Evolutionary conservation across 225 moss, liverwort and hornwort genomes (phyloP), one percentile per base, ranked within the genome.

Genomic region (Asterella californica): DNA sequence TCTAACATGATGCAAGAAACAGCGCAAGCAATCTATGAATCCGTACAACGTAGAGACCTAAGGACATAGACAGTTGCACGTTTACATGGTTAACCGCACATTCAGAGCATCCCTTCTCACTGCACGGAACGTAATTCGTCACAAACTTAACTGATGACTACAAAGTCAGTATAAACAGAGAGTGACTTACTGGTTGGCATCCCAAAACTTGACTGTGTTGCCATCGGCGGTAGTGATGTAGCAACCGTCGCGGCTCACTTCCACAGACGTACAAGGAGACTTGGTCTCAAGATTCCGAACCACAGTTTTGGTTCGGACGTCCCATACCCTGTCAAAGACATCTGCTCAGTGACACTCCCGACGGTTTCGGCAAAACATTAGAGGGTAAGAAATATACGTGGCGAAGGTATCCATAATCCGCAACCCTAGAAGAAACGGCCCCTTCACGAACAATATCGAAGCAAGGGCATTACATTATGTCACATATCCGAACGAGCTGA

Each of bases 151-250:
- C 4, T 4, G 57, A 57, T 57, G 57, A 57, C 5, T 57, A 21
- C 2, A 57, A 57, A 57, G 21, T 57, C 2, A 5, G 21, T 17
- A 5, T 57, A 24, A 24, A 57, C 17, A 57, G 15, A 30, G 3
- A 30, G 17, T 72, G 52, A 87, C 95, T 90, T 76, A 99, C 97
- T 99, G 97, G 79, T 99, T 99, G 52, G 97, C 97, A 87, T 99
- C 97, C 97, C 97, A 99, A 70, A 99, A 99, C 89, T 99, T 99
- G 66, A 99, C 97, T 48, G 83, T 93, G 76, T 93, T 95, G 63
- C 97, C 97, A 86, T 99, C 97, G 17, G 97, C 95, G 68, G 97
- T 99, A 15, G 97, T 99, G 70, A 99, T 99, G 72, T 89, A 99
- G 65, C 86, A 89, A 74, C 97, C 95, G 78, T 99, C 97, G 79